phyloP scores from a whole-genome alignment of 2,329 filamentous ascomycete genomes.

The Didymella lethalis region DNA sequence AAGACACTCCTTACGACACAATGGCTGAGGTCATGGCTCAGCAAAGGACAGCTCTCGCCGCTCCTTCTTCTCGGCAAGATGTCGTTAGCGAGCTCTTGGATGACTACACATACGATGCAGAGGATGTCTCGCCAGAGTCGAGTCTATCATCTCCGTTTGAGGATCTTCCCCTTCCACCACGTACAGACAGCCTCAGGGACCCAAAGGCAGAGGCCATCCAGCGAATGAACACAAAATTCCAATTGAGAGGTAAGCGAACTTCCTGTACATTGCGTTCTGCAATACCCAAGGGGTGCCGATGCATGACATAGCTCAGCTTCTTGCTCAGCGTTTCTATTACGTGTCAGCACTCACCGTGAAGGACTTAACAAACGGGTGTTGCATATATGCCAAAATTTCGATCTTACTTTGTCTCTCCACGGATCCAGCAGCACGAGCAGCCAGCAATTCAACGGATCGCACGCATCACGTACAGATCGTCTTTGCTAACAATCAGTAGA shows the following conservation, averaged over 20 bases:
- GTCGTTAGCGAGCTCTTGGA: slow-evolving; percentile 50
- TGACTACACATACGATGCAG: slow-evolving; percentile 44
- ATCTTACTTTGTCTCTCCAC: neutral
- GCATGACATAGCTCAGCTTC: slow-evolving; percentile 4
- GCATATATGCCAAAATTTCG: too few species aligned
- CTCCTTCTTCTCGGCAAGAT: slow-evolving; percentile 47
- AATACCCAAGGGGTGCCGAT: slow-evolving; percentile 8
- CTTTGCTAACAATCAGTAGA: slow-evolving; percentile 25
- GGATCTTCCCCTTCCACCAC: slow-evolving; percentile 43
- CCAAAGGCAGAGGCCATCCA: slow-evolving; percentile 37
- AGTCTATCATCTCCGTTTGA: slow-evolving; percentile 39
- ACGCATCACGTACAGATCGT: neutral
- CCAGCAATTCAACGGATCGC: neutral
- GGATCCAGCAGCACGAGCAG: neutral
- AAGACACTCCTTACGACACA: slow-evolving; percentile 14
- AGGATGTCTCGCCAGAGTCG: slow-evolving; percentile 25
- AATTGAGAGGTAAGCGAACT: slow-evolving; percentile 44
- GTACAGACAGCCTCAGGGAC: slow-evolving; percentile 33
- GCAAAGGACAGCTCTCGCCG: slow-evolving; percentile 31
- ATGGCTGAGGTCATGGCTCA: slow-evolving; percentile 42
- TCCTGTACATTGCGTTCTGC: neutral
- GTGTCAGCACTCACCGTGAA: slow-evolving; percentile 10
- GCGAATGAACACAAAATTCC: slow-evolving; percentile 44
- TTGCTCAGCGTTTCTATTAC: slow-evolving; percentile 4
- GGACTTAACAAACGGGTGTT: neutral